Evolutionary conservation across 306 rosid genomes (phyloP), one percentile per base, ranked within the genome.

Genomic region (Betula pendula): DNA sequence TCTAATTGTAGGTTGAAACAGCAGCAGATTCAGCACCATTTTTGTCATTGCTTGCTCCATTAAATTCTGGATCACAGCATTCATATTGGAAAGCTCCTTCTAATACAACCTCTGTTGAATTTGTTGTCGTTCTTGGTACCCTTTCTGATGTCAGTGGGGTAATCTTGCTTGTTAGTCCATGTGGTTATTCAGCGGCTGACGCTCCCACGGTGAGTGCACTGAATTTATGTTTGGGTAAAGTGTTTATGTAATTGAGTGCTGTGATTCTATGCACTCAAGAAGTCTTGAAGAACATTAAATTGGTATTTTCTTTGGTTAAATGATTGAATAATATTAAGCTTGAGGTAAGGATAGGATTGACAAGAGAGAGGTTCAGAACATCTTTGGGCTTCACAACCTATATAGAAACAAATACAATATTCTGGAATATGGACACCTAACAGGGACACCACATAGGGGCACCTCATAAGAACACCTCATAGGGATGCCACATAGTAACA

Each of bases 81-180:
- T 90, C 97, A 81, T 92, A 81, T 87, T 96, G 99, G 99, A 92
- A 92, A 86, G 98, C 99, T 79, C 96, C 99, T 80, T 73, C 98
- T 16, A 80, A 83, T 85, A 47, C 85, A 62, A 80, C 88, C 78
- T 81, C 85, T 73, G 89, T 90, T 74, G 99, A 96, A 83, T 90
- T 96, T 76, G 85, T 81, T 81, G 77, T 96, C 75, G 96, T 85
- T 77, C 97, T 96, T 51, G 87, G 87, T 78, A 83, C 84, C 83
- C 80, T 89, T 86, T 92, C 98, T 81, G 96, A 92, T 85, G 99
- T 92, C 84, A 89, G 88, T 75, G 98, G 99, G 79, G 96, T 92
- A 80, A 75, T 84, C 82, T 82, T 92, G 85, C 81, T 92, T 75
- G 87, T 96, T 67, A 92, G 99, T 83, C 90, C 97, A 5, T 92